phyloP scores from a whole-genome alignment of 1,139 yeast species.

The Hyphopichia fennica region DNA sequence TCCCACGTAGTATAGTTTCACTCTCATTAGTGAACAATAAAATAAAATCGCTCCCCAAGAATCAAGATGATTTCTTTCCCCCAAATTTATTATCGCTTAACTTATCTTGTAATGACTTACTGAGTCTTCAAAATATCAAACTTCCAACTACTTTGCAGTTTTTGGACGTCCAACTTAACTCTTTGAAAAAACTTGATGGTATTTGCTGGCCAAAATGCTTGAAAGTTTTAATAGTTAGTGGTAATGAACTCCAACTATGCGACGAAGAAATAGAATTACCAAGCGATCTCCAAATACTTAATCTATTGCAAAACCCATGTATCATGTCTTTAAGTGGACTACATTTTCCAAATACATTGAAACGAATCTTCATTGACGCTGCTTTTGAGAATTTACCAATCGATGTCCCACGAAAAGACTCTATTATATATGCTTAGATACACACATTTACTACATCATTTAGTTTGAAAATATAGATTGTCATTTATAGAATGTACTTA shows the following conservation, averaged over 20 bases:
- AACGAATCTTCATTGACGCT: constrained; percentile 15
- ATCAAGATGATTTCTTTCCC: constrained; percentile 11
- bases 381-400: constrained; percentile 4
- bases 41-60: constrained; percentile 10
- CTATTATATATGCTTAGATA: constrained; percentile 4
- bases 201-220: constrained; percentile 11
- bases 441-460: too few species aligned
- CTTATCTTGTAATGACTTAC: constrained; percentile 15
- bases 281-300: constrained; percentile 12
- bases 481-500: too few species aligned
- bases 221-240: constrained; percentile 16
- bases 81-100: constrained; percentile 12
- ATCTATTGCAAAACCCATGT: constrained; percentile 15
- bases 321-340: constrained; percentile 13
- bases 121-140: constrained; percentile 8
- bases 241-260: constrained; percentile 16
- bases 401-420: constrained; percentile 3
- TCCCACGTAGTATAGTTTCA: constrained; percentile 11
- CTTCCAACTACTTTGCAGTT: constrained; percentile 15
- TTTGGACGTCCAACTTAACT: constrained; percentile 17
- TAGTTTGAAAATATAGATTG: too few species aligned
- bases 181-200: constrained; percentile 12
- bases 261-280: constrained; percentile 15
- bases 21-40: constrained; percentile 15
- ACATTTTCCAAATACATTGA: constrained; percentile 11